Evolutionary conservation across 1,284 basidiomycete genomes (phyloP).

Genomic region (Butyriboletus appendiculatus): DNA sequence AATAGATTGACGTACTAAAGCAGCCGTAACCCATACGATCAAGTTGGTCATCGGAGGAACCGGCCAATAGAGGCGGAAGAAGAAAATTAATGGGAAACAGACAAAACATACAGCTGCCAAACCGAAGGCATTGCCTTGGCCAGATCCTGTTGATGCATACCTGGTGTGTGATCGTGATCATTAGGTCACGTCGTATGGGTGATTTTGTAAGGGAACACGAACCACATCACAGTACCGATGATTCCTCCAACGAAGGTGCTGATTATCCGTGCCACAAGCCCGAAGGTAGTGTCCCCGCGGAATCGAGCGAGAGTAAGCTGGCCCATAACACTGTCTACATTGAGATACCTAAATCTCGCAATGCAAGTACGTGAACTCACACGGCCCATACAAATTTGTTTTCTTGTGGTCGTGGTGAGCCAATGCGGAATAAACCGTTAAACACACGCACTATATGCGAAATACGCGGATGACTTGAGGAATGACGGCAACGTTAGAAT

Average conservation of each 20-base stretch:
- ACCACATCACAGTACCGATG: conserved; percentile 73
- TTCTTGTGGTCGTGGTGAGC: conserved; percentile 32
- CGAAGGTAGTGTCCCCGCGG: conserved; percentile 77
- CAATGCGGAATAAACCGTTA: neutral
- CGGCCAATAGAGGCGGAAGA: conserved; percentile 73
- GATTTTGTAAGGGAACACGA: conserved; percentile 19
- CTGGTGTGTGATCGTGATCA: conserved; percentile 35
- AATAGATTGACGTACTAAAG: conserved; percentile 47
- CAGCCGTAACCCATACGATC: conserved; percentile 73
- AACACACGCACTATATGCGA: conserved; percentile 56
- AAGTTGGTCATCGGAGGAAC: conserved; percentile 71
- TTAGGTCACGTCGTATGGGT: neutral
- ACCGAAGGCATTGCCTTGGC: conserved; percentile 72
- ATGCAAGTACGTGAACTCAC: conserved; percentile 34
- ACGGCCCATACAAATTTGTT: conserved; percentile 60
- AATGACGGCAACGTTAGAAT: conserved; percentile 62
- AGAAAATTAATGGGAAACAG: conserved; percentile 71
- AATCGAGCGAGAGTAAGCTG: conserved; percentile 70
- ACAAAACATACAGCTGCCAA: conserved; percentile 71
- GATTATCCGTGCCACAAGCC: conserved; percentile 60
- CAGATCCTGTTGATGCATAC: conserved; percentile 73
- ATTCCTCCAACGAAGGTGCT: conserved; percentile 73
- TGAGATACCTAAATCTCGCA: neutral
- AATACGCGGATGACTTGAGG: conserved; percentile 52
- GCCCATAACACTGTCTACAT: conserved; percentile 58